Evolutionary conservation across 2,329 filamentous ascomycete genomes (phyloP).

Genomic region (Aspergillus neotritici): DNA sequence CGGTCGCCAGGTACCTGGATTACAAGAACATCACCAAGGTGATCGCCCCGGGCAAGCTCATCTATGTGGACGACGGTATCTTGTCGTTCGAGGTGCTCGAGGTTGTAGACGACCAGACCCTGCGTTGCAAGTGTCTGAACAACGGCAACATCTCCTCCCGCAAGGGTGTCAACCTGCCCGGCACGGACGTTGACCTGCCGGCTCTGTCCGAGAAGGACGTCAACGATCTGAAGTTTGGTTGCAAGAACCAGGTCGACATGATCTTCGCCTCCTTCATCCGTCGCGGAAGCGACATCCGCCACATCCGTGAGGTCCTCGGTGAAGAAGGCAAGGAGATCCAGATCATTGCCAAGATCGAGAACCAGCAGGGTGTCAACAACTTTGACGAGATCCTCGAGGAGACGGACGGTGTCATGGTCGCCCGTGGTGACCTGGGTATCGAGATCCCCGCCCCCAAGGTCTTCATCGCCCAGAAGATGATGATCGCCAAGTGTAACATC

Average conservation of each 20-base stretch:
- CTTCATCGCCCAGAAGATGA: conserved; percentile 99
- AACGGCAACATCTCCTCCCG: conserved; percentile 98
- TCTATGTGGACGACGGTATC: conserved; percentile 98
- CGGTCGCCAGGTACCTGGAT: conserved; percentile 71
- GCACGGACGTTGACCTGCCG: conserved; percentile 96
- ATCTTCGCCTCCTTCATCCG: conserved; percentile 98
- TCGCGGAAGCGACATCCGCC: conserved; percentile 81
- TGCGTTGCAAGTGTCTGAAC: conserved; percentile 84
- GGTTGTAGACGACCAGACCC: conserved; percentile 80
- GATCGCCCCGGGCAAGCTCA: conserved; percentile 80
- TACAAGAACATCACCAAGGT: conserved; percentile 99
- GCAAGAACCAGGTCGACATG: conserved; percentile 99
- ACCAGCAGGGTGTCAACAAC: conserved; percentile 99
- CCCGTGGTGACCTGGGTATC: conserved; percentile 95
- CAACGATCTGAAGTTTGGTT: conserved; percentile 85
- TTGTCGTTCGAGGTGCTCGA: conserved; percentile 91
- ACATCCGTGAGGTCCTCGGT: conserved; percentile 87
- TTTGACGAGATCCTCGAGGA: conserved; percentile 93
- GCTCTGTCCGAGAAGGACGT: conserved; percentile 98
- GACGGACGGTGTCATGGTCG: conserved; percentile 99
- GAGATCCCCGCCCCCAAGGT: conserved; percentile 98
- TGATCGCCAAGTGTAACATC: conserved; percentile 99
- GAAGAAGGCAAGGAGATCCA: conserved; percentile 92
- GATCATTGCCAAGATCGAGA: conserved; percentile 99
- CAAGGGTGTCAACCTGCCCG: conserved; percentile 98